A percentile compares a stretch with the other conserved stretches of the same genome.
Conservation (phyloP, 805 yeast genomes). For the Suhomyces sp. region DNA sequence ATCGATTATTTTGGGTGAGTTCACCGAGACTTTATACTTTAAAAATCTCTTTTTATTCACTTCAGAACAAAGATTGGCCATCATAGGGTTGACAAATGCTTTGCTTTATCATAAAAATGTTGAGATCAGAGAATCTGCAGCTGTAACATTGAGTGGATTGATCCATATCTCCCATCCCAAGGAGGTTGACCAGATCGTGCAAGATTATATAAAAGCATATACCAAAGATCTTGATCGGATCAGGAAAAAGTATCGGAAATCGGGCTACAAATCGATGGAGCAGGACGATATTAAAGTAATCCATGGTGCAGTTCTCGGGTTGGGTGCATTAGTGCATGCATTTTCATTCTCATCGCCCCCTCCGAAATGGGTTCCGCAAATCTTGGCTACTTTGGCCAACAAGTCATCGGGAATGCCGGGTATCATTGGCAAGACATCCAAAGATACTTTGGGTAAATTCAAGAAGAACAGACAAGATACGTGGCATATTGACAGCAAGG, state of each 20-base stretch:
- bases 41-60: conserved; percentile 59
- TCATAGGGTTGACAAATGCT: conserved; percentile 51
- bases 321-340: conserved; percentile 85
- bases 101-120: conserved; percentile 61
- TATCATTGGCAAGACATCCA: conserved; percentile 77
- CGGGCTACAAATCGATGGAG: conserved; percentile 33
- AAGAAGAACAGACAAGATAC: conserved; percentile 92
- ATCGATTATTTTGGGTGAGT: conserved; percentile 60
- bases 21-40: conserved; percentile 68
- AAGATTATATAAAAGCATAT: conserved; percentile 32
- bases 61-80: conserved; percentile 41
- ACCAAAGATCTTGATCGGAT: conserved; percentile 37
- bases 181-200: conserved; percentile 42
- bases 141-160: conserved; percentile 74
- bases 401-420: conserved; percentile 75
- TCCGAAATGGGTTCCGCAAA: conserved; percentile 82
- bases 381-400: conserved; percentile 65
- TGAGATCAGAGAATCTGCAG: conserved; percentile 73
- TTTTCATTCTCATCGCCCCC: conserved; percentile 91
- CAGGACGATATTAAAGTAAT: conserved; percentile 45
- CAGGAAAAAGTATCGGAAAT: conserved; percentile 39
- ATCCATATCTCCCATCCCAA: conserved; percentile 60
- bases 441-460: conserved; percentile 74
- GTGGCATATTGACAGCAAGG: conserved; percentile 85
- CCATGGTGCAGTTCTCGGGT: conserved; percentile 86